Base-by-base conservation (phyloP, 306 rosid genomes). In the Sesbania bispinosa region DNA sequence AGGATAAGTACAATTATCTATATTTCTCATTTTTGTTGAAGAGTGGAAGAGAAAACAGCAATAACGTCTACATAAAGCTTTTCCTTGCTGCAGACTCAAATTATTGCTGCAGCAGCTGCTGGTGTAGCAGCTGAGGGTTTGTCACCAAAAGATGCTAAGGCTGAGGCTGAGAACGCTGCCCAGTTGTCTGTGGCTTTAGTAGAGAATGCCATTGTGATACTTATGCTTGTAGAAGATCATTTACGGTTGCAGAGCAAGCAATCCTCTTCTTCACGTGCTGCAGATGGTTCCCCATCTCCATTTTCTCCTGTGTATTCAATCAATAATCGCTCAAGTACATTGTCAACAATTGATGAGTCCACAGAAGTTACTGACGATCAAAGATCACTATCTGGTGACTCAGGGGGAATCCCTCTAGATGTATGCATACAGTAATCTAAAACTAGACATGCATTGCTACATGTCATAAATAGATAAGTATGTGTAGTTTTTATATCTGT, bases 171-270 rank as follows among this genome's bases (percentile, higher is more conserved):
- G 61, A 89, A 85, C 85, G 96, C 96, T 73, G 97, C 99, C 29
- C 99, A 94, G 68, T 93, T 91, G 77, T 94, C 99, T 36, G 99
- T 94, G 70, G 97, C 99, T 65, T 83, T 94, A 63, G 99, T 94
- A 45, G 99, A 94, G 87, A 94, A 94, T 85, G 95, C 99, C 45
- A 94, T 94, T 73, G 99, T 94, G 77, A 91, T 88, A 79, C 87
- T 94, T 74, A 94, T 94, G 99, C 99, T 94, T 67, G 99, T 89
- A 61, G 99, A 94, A 96, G 99, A 94, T 84, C 99, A 94, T 86
- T 83, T 94, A 77, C 93, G 99, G 55, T 69, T 87, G 72, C 99
- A 91, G 66, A 80, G 96, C 81, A 94, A 88, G 77, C 83, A 82
- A 52, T 89, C n/a, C n/a, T n/a, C 86, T 42, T 82, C 92, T 81